Conservation (phyloP, 2,329 filamentous ascomycete species). For the Calycina herbarum region DNA sequence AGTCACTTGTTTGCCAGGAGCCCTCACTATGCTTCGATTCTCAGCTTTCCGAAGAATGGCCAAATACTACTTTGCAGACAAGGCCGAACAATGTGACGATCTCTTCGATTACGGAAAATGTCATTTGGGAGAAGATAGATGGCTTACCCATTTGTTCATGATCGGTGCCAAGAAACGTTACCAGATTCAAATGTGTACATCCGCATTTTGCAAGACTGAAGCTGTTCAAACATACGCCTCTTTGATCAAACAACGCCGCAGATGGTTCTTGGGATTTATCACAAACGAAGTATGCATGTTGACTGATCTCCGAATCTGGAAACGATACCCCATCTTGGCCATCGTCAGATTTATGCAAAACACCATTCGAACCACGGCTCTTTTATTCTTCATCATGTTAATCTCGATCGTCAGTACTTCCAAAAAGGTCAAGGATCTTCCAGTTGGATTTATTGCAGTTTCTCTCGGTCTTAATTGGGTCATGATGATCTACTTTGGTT, state of each 20-base stretch:
- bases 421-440: constrained; percentile 74
- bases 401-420: constrained; percentile 83
- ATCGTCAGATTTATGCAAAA: constrained; percentile 92
- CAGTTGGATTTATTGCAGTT: constrained; percentile 89
- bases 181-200: constrained; percentile 97
- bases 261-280: constrained; percentile 97
- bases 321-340: constrained; percentile 81
- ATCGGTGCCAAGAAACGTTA: constrained; percentile 90
- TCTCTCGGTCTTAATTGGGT: constrained; percentile 92
- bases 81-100: constrained; percentile 92
- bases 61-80: constrained; percentile 97
- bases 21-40: constrained; percentile 93
- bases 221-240: constrained; percentile 85
- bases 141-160: constrained; percentile 99
- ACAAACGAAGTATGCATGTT: constrained; percentile 99
- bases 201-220: constrained; percentile 97
- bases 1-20: constrained; percentile 91
- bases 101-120: constrained; percentile 96
- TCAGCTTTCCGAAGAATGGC: constrained; percentile 96
- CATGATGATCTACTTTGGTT: constrained; percentile 94
- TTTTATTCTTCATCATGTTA: constrained; percentile 92
- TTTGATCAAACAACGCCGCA: constrained; percentile 87
- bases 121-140: constrained; percentile 91
- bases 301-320: constrained; percentile 90
- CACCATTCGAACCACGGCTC: constrained; percentile 89